Evolutionary conservation across 1,284 basidiomycete species (phyloP).

Genomic region (Apiotrichum laibachii): DNA sequence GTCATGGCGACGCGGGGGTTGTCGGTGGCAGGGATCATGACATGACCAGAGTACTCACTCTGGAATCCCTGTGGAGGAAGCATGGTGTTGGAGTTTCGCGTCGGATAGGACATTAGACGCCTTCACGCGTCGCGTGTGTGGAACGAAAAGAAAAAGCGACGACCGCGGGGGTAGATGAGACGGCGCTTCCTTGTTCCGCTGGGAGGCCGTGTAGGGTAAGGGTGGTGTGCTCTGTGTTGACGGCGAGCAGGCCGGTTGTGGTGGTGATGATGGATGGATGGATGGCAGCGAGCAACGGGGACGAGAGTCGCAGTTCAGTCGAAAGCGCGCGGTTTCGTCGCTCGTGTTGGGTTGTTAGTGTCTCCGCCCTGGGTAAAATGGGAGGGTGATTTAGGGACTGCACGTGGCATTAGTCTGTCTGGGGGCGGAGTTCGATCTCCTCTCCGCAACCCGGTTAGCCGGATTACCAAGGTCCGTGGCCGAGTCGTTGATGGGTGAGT

Average conservation of each 20-base stretch:
- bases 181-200: too few relatives aligned
- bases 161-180: too few relatives aligned
- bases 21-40: too few relatives aligned
- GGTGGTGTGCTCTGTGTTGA: not conserved
- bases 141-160: too few relatives aligned
- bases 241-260: not conserved
- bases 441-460: too few relatives aligned
- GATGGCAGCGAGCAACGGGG: not conserved
- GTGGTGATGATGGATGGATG: not conserved
- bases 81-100: conserved; percentile 2
- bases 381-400: not conserved
- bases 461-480: too few relatives aligned
- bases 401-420: not conserved
- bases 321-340: too few relatives aligned
- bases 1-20: not conserved
- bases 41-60: not conserved
- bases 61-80: conserved; percentile 9
- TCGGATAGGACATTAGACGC: conserved; percentile 4
- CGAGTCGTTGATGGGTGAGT: too few relatives aligned
- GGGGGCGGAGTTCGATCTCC: not conserved
- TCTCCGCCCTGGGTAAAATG: not conserved
- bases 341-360: too few relatives aligned
- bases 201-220: too few relatives aligned
- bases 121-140: not conserved
- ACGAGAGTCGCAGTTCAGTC: not conserved